These are phyloP conservation scores for Penicillium waksmanii DNA, from an alignment of 495 filamentous ascomycete species.

Conservation along the genomic window DNA sequence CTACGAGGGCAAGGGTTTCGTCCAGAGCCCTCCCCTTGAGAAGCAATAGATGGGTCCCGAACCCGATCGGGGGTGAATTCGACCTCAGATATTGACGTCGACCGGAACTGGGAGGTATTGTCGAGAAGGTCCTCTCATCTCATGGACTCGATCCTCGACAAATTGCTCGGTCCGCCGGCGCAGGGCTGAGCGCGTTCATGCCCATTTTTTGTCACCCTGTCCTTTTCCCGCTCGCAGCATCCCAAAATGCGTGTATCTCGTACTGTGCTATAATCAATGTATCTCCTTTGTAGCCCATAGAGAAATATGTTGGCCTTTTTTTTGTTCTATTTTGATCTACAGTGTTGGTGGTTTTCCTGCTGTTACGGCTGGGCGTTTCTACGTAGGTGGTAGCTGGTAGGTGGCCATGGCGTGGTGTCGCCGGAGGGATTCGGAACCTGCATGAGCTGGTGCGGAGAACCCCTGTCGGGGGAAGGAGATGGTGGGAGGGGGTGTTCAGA, in stretches of 20 bases:
- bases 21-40: constrained; percentile 67
- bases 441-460: constrained; percentile 34
- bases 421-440: constrained; percentile 38
- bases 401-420: constrained; percentile 7
- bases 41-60: constrained; percentile 39
- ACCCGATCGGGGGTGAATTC: constrained; percentile 32
- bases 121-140: background rate
- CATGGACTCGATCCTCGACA: background rate
- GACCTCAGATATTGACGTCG: constrained; percentile 21
- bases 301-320: constrained; percentile 31
- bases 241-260: constrained; percentile 51
- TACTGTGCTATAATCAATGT: constrained; percentile 58
- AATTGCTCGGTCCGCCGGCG: constrained; percentile 5
- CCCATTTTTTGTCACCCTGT: constrained; percentile 39
- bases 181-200: constrained; percentile 22
- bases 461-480: constrained; percentile 21
- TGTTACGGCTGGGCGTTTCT: background rate
- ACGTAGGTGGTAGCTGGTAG: constrained; percentile 1
- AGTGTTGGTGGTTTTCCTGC: background rate
- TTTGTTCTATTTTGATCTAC: background rate
- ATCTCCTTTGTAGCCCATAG: constrained; percentile 55
- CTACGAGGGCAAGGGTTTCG: constrained; percentile 79
- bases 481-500: constrained; percentile 10
- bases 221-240: constrained; percentile 21
- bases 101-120: constrained; percentile 11